Evolutionary conservation across 2,329 filamentous ascomycete genomes (phyloP), one percentile per base, ranked within the genome.

Genomic region (Aspergillus pseudoviridinutans): DNA sequence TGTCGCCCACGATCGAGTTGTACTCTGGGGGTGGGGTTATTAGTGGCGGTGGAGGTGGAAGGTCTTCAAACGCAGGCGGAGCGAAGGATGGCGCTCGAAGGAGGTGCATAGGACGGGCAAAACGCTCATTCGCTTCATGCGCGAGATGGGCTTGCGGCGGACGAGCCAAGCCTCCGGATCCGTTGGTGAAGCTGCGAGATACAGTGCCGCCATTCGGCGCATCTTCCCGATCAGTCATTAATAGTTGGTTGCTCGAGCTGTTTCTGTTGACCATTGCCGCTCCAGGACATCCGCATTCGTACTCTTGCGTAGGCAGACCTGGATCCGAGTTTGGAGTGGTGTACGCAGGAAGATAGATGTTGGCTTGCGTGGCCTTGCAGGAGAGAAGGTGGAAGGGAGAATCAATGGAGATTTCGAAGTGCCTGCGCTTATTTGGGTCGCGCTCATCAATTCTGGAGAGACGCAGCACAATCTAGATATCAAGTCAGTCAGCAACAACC

Each of bases 361-460:
- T 96, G 51, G 90, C 88, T 71, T 94, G 90, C 0, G 91, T 95
- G n/a, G 92, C 92, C 61, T 90, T 90, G 77, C 92, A 97, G 61
- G 92, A 93, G 50, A 96, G 87, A 49, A 96, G 91, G 60, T 93
- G 93, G 71, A 97, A 93, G 0, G 92, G 92, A 1, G 92, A 96
- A 75, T 97, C 92, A 66, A 97, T 97, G 64, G 91, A 96, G 67
- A 96, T 96, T 74, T 97, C 92, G 65, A 96, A 97, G 71, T 96
- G 92, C 35, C 92, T 85, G 61, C 92, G 85, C 69, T 92, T 92
- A 1, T 80, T 80, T 0, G 91, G 87, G 66, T 96, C 90, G 10
- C 87, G 85, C 42, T 87, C 84, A 66, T 96, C 92, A 14, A 89
- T 79, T 66, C 91, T 91, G 29, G 92, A 96, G 50, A 97, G 87